A percentile compares a stretch with the other conserved stretches of the same genome.
These are phyloP conservation scores for Phaeotremella skinneri DNA, from an alignment of 768 basidiomycete genomes.

Conservation along the genomic window DNA sequence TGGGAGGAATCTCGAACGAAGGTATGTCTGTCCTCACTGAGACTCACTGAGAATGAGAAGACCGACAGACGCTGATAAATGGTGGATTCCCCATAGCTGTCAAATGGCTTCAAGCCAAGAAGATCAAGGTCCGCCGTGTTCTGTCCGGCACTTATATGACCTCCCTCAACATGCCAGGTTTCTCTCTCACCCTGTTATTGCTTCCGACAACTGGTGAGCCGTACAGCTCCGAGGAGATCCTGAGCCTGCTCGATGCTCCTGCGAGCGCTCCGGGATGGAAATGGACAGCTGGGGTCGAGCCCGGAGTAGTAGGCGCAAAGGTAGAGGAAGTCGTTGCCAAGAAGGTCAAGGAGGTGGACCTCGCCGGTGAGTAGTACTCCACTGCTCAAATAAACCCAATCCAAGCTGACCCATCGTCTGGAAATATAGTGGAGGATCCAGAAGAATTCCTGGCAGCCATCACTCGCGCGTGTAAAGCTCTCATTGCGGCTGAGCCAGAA, in stretches of 20 bases:
- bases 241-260: slow-evolving; percentile 52
- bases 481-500: slow-evolving; percentile 78
- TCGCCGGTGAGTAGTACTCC: slow-evolving; percentile 29
- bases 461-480: slow-evolving; percentile 36
- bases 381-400: too few species aligned
- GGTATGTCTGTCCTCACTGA: slow-evolving; percentile 18
- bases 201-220: slow-evolving; percentile 41
- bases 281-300: slow-evolving; percentile 60
- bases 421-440: slow-evolving; percentile 26
- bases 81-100: slow-evolving; percentile 19
- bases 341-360: slow-evolving; percentile 36
- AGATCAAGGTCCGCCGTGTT: slow-evolving; percentile 62
- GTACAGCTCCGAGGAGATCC: slow-evolving; percentile 46
- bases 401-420: neutral
- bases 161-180: slow-evolving; percentile 55
- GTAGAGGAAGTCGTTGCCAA: slow-evolving; percentile 19
- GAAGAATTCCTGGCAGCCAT: slow-evolving; percentile 38
- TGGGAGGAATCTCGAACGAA: slow-evolving; percentile 44
- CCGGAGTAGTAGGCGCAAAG: slow-evolving; percentile 28
- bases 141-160: slow-evolving; percentile 81
- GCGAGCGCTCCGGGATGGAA: slow-evolving; percentile 77
- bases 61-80: neutral
- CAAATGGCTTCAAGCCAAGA: slow-evolving; percentile 40
- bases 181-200: slow-evolving; percentile 62
- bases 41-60: slow-evolving; percentile 2